phyloP scores from a whole-genome alignment of 83 land plant species.

The Picea abies region DNA sequence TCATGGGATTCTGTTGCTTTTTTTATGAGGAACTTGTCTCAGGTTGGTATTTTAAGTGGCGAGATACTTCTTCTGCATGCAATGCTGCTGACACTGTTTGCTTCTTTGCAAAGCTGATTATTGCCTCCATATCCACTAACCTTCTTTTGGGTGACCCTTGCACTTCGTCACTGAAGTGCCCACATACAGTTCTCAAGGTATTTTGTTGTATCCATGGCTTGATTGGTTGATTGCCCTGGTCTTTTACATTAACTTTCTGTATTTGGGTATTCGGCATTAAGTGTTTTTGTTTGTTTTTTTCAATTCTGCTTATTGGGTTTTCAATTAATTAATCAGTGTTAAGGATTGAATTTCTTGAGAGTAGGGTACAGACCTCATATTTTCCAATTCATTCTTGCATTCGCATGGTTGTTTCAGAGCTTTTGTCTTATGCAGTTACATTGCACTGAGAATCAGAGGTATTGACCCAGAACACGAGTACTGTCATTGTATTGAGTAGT shows the following conservation, averaged over 20 bases:
- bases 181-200: neutral
- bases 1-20: conserved; percentile 10
- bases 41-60: conserved; percentile 12
- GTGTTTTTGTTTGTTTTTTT: neutral
- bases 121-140: neutral
- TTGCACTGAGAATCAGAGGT: neutral
- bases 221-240: neutral
- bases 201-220: neutral
- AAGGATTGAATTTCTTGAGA: neutral
- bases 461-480: too few species aligned
- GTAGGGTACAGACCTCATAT: neutral
- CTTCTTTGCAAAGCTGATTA: conserved; percentile 6
- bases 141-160: neutral
- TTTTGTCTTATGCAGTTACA: neutral
- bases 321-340: neutral
- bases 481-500: neutral
- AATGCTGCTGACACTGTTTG: conserved; percentile 3
- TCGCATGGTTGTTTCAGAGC: neutral
- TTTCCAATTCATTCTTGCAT: neutral
- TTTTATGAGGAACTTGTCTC: conserved; percentile 18
- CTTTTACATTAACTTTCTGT: neutral
- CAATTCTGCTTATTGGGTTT: neutral
- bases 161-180: neutral
- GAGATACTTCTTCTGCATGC: conserved; percentile 1
- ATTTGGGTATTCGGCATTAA: neutral